A percentile compares a stretch with the other conserved stretches of the same genome.
Evolutionary conservation across 106 monocot species (phyloP).

Genomic region (Apostasia ramifera): DNA sequence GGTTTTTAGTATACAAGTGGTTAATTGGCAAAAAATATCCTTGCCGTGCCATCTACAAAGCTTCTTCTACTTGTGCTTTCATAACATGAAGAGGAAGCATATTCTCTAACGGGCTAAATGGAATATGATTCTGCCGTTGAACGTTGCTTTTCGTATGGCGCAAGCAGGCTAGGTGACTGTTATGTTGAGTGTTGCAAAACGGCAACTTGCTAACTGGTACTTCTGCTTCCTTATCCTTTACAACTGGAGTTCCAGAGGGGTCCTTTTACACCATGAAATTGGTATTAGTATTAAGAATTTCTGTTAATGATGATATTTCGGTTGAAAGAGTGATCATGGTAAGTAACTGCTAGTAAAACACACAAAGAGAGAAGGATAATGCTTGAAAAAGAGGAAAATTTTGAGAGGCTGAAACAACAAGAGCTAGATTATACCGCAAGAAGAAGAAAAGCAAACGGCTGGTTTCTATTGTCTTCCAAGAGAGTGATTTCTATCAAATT

Average conservation of each 20-base stretch:
- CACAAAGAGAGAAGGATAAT: background rate
- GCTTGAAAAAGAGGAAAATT: background rate
- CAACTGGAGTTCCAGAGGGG: slow-evolving; percentile 67
- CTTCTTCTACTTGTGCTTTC: background rate
- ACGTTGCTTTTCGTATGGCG: slow-evolving; percentile 43
- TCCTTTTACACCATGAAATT: slow-evolving; percentile 32
- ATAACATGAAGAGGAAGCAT: slow-evolving; percentile 19
- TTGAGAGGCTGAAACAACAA: background rate
- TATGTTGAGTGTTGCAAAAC: slow-evolving; percentile 48
- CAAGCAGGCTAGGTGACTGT: slow-evolving; percentile 55
- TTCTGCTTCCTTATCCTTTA: slow-evolving; percentile 47
- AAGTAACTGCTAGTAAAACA: too few relatives aligned
- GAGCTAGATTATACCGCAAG: slow-evolving; percentile 40
- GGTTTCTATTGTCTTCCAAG: slow-evolving; percentile 38
- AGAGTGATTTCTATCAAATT: slow-evolving; percentile 56
- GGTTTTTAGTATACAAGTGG: too few relatives aligned
- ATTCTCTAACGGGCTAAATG: slow-evolving; percentile 69
- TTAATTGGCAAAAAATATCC: too few relatives aligned
- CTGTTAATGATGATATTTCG: too few relatives aligned
- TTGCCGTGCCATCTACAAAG: background rate
- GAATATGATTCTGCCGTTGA: slow-evolving; percentile 28
- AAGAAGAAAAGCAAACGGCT: slow-evolving; percentile 63
- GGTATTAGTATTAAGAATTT: too few relatives aligned
- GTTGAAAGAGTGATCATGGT: too few relatives aligned
- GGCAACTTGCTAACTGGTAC: slow-evolving; percentile 58